Percentiles rank a stretch among this genome's conserved stretches.
Conservation (phyloP, 129 eudicot species). For the Flaveria ramosissima region DNA sequence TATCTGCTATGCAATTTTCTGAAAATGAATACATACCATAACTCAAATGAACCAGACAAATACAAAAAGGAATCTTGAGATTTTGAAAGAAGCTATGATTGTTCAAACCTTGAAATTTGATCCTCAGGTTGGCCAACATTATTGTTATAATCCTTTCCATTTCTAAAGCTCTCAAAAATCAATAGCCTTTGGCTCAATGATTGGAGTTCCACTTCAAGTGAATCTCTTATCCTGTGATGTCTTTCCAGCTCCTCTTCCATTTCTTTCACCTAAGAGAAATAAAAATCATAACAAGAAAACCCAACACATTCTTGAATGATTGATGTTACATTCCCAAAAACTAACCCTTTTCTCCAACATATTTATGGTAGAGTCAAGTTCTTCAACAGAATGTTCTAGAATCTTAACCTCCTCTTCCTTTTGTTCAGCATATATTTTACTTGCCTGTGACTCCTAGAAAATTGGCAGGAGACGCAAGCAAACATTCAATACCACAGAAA, state of each 20-base stretch:
- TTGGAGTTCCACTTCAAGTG: constrained; percentile 64
- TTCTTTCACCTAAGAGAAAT: constrained; percentile 56
- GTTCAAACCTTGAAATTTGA: constrained; percentile 60
- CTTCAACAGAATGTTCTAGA: constrained; percentile 78
- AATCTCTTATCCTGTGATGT: constrained; percentile 58
- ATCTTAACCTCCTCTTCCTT: constrained; percentile 92
- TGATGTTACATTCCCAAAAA: neutral
- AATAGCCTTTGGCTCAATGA: constrained; percentile 59
- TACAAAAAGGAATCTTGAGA: constrained; percentile 14
- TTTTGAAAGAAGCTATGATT: neutral
- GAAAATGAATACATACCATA: constrained; percentile 22
- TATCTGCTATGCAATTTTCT: constrained; percentile 52
- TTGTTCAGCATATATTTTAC: constrained; percentile 76
- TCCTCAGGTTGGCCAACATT: constrained; percentile 36
- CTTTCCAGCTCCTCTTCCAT: constrained; percentile 78
- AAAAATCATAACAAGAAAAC: constrained; percentile 10
- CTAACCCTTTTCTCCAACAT: constrained; percentile 82
- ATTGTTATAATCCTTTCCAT: constrained; percentile 40
- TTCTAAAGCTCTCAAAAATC: constrained; percentile 58
- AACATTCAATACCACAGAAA: constrained; percentile 8
- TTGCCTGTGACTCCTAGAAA: constrained; percentile 68
- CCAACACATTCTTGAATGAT: constrained; percentile 9
- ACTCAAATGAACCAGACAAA: neutral
- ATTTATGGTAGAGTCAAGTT: constrained; percentile 77
- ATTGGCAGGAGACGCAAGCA: constrained; percentile 15